Conservation (phyloP, 768 basidiomycete genomes). For the Lactarius psammicola region DNA sequence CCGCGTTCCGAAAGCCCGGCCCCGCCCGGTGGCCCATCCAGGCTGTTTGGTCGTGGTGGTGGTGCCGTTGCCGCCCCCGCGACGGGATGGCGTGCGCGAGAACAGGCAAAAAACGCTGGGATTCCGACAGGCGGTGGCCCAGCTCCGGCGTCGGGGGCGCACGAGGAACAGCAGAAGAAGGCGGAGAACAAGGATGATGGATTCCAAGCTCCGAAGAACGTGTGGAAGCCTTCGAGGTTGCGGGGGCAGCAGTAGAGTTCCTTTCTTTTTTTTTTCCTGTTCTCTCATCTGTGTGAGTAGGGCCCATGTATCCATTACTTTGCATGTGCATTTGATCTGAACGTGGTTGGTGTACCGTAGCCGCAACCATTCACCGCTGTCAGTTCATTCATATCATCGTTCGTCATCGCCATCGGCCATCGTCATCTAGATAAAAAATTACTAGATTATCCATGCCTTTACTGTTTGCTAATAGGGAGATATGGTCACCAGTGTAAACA, state of each 20-base stretch:
- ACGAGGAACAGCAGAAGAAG: conserved; percentile 35
- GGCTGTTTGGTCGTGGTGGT: conserved; percentile 27
- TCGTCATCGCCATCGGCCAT: background rate
- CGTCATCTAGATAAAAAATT: conserved; percentile 1
- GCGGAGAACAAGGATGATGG: conserved; percentile 59
- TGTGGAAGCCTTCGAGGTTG: conserved; percentile 36
- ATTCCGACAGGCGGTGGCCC: conserved; percentile 41
- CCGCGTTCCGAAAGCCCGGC: conserved; percentile 58
- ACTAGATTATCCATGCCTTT: conserved; percentile 16
- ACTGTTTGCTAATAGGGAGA: conserved; percentile 4
- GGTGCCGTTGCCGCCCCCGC: too few species aligned
- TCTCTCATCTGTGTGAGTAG: background rate
- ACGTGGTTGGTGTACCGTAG: background rate
- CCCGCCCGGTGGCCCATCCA: conserved; percentile 32
- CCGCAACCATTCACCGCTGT: background rate
- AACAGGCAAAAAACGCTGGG: conserved; percentile 43
- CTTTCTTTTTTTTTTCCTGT: background rate
- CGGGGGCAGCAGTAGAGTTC: conserved; percentile 22
- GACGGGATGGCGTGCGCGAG: conserved; percentile 58
- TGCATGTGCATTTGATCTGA: background rate
- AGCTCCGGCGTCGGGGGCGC: conserved; percentile 17
- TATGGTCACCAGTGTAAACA: conserved; percentile 10
- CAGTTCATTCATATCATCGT: background rate
- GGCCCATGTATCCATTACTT: conserved; percentile 5
- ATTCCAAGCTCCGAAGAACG: conserved; percentile 59